phyloP scores from a whole-genome alignment of 2,329 filamentous ascomycete species.

The Fusarium camptoceras region DNA sequence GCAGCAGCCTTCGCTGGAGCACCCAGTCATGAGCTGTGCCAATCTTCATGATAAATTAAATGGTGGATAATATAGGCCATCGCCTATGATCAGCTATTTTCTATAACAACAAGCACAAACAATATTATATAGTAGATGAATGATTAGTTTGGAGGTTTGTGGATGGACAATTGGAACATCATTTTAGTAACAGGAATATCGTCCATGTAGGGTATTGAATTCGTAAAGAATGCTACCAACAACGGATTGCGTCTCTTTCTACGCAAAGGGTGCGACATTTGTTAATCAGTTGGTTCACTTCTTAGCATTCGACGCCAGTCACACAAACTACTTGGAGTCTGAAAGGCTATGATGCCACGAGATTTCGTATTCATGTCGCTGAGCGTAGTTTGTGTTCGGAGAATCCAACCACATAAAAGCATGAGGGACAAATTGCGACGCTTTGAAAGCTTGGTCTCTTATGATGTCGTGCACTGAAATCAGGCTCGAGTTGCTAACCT shows the following conservation, averaged over 20 bases:
- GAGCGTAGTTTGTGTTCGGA: neutral
- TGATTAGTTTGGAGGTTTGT: neutral
- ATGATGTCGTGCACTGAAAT: neutral
- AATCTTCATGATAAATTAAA: too few species aligned
- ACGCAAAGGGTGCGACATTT: too few species aligned
- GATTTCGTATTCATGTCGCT: neutral
- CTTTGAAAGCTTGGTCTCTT: neutral
- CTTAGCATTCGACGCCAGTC: too few species aligned
- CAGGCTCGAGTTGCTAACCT: neutral
- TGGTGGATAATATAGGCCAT: too few species aligned
- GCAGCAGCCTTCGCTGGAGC: too few species aligned
- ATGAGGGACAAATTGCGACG: neutral
- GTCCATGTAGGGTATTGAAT: neutral
- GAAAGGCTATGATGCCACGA: neutral
- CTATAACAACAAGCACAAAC: neutral
- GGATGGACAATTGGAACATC: too few species aligned
- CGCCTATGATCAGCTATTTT: neutral
- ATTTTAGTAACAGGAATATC: fast-evolving
- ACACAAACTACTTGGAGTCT: neutral
- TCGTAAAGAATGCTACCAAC: neutral
- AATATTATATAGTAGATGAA: neutral
- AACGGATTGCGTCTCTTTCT: neutral
- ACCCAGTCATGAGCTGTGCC: too few species aligned
- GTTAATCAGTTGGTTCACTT: too few species aligned
- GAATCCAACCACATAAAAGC: neutral